phyloP scores from a whole-genome alignment of 2,329 filamentous ascomycete genomes.

The Thermothelomyces thermophilus region DNA sequence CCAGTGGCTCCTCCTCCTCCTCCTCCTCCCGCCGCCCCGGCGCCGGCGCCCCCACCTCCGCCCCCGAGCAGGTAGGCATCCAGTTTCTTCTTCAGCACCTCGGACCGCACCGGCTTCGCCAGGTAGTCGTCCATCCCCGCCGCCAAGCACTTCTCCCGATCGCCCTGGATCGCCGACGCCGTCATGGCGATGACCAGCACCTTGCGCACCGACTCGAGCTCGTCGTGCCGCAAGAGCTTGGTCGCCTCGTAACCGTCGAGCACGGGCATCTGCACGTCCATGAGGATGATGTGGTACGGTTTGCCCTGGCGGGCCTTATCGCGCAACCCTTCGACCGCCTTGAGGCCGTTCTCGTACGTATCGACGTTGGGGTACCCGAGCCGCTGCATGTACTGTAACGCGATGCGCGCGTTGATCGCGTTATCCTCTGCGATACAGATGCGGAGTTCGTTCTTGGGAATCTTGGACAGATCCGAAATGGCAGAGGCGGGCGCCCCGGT shows the following conservation, averaged over 20 bases:
- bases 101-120: constrained; percentile 87
- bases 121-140: constrained; percentile 98
- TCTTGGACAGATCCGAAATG: constrained; percentile 57
- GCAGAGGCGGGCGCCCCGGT: constrained; percentile 28
- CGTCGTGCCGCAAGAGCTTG: constrained; percentile 69
- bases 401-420: constrained; percentile 88
- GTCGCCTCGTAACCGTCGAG: constrained; percentile 91
- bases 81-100: constrained; percentile 78
- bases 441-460: constrained; percentile 71
- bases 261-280: constrained; percentile 96
- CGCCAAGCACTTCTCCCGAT: constrained; percentile 90
- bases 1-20: too few species aligned
- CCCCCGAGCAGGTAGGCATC: constrained; percentile 39
- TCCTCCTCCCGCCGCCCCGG: not conserved
- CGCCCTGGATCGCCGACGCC: constrained; percentile 86
- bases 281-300: constrained; percentile 85
- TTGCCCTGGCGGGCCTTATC: constrained; percentile 61
- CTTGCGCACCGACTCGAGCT: constrained; percentile 67
- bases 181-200: constrained; percentile 98
- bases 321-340: constrained; percentile 80
- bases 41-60: not conserved
- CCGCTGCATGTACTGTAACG: constrained; percentile 80
- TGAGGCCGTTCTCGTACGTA: constrained; percentile 82
- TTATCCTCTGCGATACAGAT: constrained; percentile 96
- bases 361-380: constrained; percentile 76